phyloP scores from a whole-genome alignment of 768 basidiomycete genomes.

The Lentinus brumalis region DNA sequence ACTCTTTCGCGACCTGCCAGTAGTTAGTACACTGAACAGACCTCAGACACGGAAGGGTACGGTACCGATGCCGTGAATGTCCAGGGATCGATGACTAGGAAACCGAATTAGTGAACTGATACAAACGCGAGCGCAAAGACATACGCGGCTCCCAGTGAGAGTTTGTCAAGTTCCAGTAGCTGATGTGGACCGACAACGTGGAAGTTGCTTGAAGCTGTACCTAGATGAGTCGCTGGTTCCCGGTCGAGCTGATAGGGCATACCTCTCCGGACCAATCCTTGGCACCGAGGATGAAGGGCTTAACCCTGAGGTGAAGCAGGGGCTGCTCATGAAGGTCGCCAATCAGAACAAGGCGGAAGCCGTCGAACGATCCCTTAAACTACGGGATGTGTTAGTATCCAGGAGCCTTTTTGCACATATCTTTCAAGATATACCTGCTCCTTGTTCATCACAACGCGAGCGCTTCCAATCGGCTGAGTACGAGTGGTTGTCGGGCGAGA shows the following conservation, averaged over 20 bases:
- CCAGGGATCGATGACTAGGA: conserved; percentile 93
- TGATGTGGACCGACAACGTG: conserved; percentile 79
- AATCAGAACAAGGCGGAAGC: conserved; percentile 90
- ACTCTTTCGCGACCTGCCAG: conserved; percentile 55
- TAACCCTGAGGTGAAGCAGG: conserved; percentile 84
- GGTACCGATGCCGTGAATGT: conserved; percentile 73
- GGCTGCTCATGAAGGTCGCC: conserved; percentile 96
- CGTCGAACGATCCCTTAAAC: conserved; percentile 86
- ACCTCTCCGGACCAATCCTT: conserved; percentile 97
- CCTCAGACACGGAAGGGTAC: conserved; percentile 3
- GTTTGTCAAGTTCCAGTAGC: conserved; percentile 95
- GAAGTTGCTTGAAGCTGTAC: conserved; percentile 80
- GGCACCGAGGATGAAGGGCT: conserved; percentile 78
- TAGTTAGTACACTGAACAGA: background rate
- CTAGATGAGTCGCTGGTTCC: background rate
- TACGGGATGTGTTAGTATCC: conserved; percentile 33
- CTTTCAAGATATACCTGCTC: conserved; percentile 63
- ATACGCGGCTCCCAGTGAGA: conserved; percentile 97
- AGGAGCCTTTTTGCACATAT: background rate
- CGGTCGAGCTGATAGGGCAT: conserved; percentile 19
- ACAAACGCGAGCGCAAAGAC: conserved; percentile 25
- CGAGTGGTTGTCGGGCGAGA: conserved; percentile 15
- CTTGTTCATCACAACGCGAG: conserved; percentile 64
- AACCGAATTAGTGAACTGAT: background rate
- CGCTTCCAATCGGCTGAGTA: conserved; percentile 32